Conservation (phyloP, 345 rosid species). For the Syzygium aqueum region DNA sequence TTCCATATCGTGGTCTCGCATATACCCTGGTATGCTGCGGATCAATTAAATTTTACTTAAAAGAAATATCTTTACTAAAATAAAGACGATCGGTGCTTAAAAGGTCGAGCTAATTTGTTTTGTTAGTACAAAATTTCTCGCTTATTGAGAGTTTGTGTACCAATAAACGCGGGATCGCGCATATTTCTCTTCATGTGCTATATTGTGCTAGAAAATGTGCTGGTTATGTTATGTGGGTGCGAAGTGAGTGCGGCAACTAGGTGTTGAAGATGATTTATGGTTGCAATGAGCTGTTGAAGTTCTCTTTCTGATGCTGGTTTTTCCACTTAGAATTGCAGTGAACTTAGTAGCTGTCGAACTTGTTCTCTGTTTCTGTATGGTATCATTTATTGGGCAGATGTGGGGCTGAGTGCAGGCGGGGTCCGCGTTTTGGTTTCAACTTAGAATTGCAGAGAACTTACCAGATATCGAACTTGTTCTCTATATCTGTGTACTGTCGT, state of each 20-base stretch:
- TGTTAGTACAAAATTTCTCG: background rate
- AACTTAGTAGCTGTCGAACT: background rate
- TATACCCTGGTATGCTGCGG: conserved; percentile 58
- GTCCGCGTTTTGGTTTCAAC: background rate
- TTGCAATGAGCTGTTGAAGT: background rate
- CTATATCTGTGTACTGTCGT: background rate
- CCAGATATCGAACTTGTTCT: background rate
- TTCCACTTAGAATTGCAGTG: background rate
- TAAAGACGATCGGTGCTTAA: background rate
- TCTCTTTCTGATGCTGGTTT: background rate
- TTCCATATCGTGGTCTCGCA: conserved; percentile 91
- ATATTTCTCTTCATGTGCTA: background rate
- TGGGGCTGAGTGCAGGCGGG: background rate
- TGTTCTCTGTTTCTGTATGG: background rate
- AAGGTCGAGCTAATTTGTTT: background rate
- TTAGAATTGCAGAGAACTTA: background rate
- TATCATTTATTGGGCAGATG: background rate
- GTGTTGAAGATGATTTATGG: background rate
- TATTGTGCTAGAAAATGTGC: background rate
- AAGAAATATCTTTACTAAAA: background rate
- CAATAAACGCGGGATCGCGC: background rate
- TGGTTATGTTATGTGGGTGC: background rate
- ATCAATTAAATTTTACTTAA: background rate
- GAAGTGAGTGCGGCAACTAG: background rate
- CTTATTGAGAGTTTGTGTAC: background rate